Base-by-base conservation (phyloP, 176 grass and related monocot genomes). In the Alopecurus myosuroides region DNA sequence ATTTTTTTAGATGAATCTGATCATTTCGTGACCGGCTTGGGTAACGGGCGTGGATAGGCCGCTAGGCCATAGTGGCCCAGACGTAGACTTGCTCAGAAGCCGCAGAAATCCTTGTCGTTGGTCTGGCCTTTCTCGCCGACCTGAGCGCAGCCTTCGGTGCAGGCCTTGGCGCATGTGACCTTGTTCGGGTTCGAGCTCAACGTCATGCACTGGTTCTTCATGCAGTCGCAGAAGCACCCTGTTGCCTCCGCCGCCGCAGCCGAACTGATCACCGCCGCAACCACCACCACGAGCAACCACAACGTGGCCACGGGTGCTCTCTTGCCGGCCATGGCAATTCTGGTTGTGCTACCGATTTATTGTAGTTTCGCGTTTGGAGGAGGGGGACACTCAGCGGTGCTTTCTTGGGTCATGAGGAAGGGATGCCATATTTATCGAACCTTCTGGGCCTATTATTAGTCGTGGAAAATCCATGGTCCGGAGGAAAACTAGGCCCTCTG, bases 171-270 rank as follows among this genome's bases (percentile, higher is more conserved):
- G 77, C 87, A 89, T 68, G 56, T 61, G 58, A 39, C 3, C 58
- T 81, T 85, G 82, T 40, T 41, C 0, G 82, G 76, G 7, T 14
- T 46, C 14, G 33, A 5, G 53, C 44, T 35, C 6, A 85, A 53
- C 45, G 86, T 79, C 81, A 85, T 48, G 76, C 87, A 85, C 68
- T 23, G 82, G 76, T 89, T 85, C 81, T 74, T 85, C 81, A 75
- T 80, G 86, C 81, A 79, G 75, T 84, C 86, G 65, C 86, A 88
- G 75, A 45, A 84, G 75, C 81, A 88, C 41, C 64, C 74, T 19
- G 50, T 11, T 20, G 15, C 19, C 5, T 8, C 57, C 25, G 6
- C 28, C 18, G 49, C 57, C 28, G 28, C 79, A 3, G 6, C 48
- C 3, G 5, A 20, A 37, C 14, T 15, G 37, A 45, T 15, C 42